A percentile compares a stretch with the other conserved stretches of the same genome.
Conservation (phyloP, 2,329 filamentous ascomycete species). For the Tolypocladium guangdongense region DNA sequence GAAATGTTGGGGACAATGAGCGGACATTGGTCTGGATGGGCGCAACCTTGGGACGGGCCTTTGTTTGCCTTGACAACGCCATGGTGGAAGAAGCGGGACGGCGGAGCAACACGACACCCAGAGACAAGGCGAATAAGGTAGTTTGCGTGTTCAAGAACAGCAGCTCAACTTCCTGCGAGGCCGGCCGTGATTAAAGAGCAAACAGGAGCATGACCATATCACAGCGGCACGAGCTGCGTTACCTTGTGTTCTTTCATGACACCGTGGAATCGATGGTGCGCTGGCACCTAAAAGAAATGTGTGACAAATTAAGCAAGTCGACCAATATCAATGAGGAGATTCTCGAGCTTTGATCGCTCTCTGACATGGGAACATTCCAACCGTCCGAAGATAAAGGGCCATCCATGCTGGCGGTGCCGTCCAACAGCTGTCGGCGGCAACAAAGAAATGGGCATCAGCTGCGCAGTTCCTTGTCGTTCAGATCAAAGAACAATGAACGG, state of each 20-base stretch:
- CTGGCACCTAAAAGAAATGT: not conserved
- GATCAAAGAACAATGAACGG: not conserved
- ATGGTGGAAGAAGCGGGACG: not conserved
- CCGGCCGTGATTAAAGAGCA: not conserved
- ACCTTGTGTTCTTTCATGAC: not conserved
- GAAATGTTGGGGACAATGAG: not conserved
- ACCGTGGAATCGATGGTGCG: not conserved
- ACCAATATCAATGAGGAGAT: not conserved
- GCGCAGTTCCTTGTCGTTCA: not conserved
- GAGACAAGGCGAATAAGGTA: not conserved
- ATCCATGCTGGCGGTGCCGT: not conserved
- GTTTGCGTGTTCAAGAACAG: not conserved
- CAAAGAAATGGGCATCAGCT: not conserved
- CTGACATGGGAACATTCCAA: not conserved
- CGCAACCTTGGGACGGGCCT: constrained; percentile 2
- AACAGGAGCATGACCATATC: not conserved
- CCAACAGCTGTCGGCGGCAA: not conserved
- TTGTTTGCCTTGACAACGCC: not conserved
- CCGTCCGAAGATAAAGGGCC: not conserved
- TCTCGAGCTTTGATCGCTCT: not conserved
- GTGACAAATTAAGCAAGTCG: not conserved
- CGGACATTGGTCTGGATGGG: constrained; percentile 3
- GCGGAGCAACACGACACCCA: not conserved
- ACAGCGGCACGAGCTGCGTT: not conserved
- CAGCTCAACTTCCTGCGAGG: not conserved